Evolutionary conservation across 73 alveolate species (phyloP).

Genomic region (Uronychia setigera): DNA sequence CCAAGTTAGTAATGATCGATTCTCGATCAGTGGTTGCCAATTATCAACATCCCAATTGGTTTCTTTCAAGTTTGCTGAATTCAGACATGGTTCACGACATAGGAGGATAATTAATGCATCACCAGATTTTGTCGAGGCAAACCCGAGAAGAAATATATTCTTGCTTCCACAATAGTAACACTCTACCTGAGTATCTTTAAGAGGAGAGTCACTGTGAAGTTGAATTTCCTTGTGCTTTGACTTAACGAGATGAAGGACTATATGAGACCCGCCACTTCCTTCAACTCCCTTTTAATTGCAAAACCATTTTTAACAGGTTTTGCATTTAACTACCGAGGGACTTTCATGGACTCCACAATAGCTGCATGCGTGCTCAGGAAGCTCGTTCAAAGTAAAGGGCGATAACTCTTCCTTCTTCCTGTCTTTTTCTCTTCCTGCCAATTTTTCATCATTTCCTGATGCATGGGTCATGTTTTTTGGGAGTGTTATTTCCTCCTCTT

Average conservation of each 20-base stretch:
- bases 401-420: conserved; percentile 3
- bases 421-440: neutral
- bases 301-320: conserved; percentile 89
- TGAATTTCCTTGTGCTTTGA: conserved; percentile 90
- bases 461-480: neutral
- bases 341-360: conserved; percentile 88
- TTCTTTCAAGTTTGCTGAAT: conserved; percentile 73
- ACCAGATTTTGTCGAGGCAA: conserved; percentile 79
- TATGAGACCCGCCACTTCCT: conserved; percentile 80
- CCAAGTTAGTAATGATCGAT: conserved; percentile 91
- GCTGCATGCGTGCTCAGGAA: conserved; percentile 72
- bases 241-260: conserved; percentile 87
- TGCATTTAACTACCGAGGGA: conserved; percentile 82
- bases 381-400: conserved; percentile 39
- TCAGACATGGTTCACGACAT: conserved; percentile 91
- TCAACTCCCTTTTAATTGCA: conserved; percentile 86
- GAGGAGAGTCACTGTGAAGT: conserved; percentile 85
- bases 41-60: conserved; percentile 84
- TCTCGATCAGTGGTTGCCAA: conserved; percentile 93
- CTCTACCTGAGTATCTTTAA: conserved; percentile 92
- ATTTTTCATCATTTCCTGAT: no score
- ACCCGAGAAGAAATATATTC: conserved; percentile 94
- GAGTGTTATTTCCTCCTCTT: neutral
- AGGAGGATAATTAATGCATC: conserved; percentile 79
- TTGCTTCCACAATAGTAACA: conserved; percentile 94